These are phyloP conservation scores for Quercus rubra DNA, from an alignment of 306 rosid genomes.

Conservation along the genomic window DNA sequence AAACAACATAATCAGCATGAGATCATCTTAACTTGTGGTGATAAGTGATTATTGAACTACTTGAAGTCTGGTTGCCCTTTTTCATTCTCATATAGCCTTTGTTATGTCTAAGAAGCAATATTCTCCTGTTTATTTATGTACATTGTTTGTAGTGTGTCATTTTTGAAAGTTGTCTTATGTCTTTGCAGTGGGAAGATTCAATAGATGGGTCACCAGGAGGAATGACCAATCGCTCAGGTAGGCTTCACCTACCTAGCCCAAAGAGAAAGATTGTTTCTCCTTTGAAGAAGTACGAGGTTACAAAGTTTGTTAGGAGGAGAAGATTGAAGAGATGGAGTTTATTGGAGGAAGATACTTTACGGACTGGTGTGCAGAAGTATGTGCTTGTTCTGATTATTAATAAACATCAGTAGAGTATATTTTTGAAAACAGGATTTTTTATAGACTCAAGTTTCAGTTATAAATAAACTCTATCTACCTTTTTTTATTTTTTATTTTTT, in stretches of 20 bases:
- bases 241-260: slow-evolving; percentile 43
- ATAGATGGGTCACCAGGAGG: slow-evolving; percentile 33
- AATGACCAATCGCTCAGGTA: background rate
- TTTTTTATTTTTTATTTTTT: no score
- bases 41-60: background rate
- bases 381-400: slow-evolving; percentile 19
- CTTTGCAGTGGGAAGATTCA: slow-evolving; percentile 77
- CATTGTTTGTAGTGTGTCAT: no score
- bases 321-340: slow-evolving; percentile 54
- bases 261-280: slow-evolving; percentile 42
- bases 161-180: slow-evolving; percentile 3
- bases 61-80: background rate
- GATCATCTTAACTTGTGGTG: background rate
- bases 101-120: background rate
- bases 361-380: slow-evolving; percentile 62
- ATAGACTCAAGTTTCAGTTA: background rate
- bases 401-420: background rate
- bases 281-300: slow-evolving; percentile 28
- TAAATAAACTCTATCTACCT: background rate
- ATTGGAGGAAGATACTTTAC: slow-evolving; percentile 70
- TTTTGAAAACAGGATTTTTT: background rate
- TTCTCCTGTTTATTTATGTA: background rate
- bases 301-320: slow-evolving; percentile 36
- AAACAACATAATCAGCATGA: background rate
- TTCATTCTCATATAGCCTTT: background rate